These are phyloP conservation scores for Cryptococcus wingfieldii DNA, from an alignment of 1,284 basidiomycete species.

Conservation along the genomic window DNA sequence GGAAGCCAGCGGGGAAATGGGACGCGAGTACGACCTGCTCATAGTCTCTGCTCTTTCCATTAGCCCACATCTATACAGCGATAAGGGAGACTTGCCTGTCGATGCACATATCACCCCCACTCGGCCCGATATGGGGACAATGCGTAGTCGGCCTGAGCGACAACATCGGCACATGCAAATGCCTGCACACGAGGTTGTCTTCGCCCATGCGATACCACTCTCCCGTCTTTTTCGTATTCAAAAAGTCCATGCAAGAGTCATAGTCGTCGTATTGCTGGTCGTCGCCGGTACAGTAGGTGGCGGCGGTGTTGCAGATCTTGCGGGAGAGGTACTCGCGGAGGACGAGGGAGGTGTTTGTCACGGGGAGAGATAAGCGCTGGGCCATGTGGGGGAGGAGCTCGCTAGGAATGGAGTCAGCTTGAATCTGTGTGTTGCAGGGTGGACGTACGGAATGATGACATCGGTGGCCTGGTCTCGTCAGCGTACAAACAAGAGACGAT, in stretches of 20 bases:
- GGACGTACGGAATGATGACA: conserved; percentile 13
- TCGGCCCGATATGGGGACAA: conserved; percentile 25
- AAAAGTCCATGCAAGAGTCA: conserved; percentile 16
- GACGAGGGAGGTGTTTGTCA: conserved; percentile 10
- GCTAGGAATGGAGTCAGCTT: background rate
- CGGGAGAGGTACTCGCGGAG: conserved; percentile 20
- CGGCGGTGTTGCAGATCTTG: conserved; percentile 15
- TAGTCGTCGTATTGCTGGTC: conserved; percentile 22
- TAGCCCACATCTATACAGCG: background rate
- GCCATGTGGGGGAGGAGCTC: conserved; percentile 28
- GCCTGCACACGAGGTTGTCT: conserved; percentile 30
- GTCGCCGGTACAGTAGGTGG: conserved; percentile 18
- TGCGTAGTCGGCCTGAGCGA: conserved; percentile 17
- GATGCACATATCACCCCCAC: conserved; percentile 30
- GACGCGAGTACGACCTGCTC: conserved; percentile 14
- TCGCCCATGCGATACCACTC: conserved; percentile 24
- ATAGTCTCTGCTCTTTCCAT: conserved; percentile 12
- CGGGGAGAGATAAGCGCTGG: background rate
- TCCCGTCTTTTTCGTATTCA: conserved; percentile 14
- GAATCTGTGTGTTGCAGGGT: background rate
- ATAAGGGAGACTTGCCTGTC: conserved; percentile 10
- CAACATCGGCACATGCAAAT: conserved; percentile 26
- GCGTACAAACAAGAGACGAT: background rate
- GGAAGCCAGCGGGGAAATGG: conserved; percentile 24
- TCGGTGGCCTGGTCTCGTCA: conserved; percentile 14